Evolutionary conservation across 345 rosid genomes (phyloP).

Genomic region (Eucalyptus cloeziana): DNA sequence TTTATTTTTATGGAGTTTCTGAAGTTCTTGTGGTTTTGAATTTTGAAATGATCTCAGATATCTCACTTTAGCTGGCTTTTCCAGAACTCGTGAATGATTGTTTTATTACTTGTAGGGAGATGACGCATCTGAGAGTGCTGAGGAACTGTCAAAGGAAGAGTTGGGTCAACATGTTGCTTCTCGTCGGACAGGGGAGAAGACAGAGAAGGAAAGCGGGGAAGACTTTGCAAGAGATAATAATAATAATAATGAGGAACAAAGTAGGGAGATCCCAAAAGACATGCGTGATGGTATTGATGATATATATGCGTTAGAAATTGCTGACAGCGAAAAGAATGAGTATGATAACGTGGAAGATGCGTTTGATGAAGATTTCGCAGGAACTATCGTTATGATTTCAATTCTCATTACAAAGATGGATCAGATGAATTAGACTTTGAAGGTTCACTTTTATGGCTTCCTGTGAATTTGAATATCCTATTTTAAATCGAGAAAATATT

Average conservation of each 20-base stretch:
- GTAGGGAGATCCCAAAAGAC: conserved; percentile 31
- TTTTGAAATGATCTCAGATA: not conserved
- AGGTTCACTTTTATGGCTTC: conserved; percentile 22
- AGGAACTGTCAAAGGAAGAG: conserved; percentile 85
- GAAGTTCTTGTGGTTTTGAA: not conserved
- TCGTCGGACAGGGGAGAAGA: conserved; percentile 82
- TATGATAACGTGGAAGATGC: conserved; percentile 39
- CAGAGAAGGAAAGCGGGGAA: conserved; percentile 29
- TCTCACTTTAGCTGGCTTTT: not conserved
- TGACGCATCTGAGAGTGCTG: conserved; percentile 26
- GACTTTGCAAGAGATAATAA: conserved; percentile 6
- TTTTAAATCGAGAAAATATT: not conserved
- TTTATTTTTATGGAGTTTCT: not conserved
- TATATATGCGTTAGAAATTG: conserved; percentile 62
- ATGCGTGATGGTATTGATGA: conserved; percentile 41
- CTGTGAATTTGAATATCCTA: not conserved
- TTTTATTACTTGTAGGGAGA: conserved; percentile 16
- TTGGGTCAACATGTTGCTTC: conserved; percentile 90
- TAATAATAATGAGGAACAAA: conserved; percentile 25
- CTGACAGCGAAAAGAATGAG: conserved; percentile 28
- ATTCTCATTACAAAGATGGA: conserved; percentile 39
- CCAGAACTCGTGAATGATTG: not conserved
- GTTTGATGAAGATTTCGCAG: conserved; percentile 33
- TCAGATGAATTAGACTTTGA: conserved; percentile 20
- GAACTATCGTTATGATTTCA: conserved; percentile 36